Evolutionary conservation across 352 stramenopile species (phyloP), one percentile per base, ranked within the genome.

Genomic region (Phytophthora podocarpi): DNA sequence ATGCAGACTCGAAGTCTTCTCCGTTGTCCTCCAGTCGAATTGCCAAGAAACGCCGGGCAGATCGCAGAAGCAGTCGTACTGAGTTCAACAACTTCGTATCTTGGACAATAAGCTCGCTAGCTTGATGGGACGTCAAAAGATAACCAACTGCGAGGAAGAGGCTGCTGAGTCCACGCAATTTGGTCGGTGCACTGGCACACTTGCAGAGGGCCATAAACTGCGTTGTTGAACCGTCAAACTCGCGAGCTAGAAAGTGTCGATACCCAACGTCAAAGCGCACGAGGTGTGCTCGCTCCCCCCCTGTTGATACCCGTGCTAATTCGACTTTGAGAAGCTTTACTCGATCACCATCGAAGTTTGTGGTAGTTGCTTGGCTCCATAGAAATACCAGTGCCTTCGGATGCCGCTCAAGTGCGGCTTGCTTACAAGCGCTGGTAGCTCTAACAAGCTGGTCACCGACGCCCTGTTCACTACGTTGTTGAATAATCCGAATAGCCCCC

Each of bases 141-240:
- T 80, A 74, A 15, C 42, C 58, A 16, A 60, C 62, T 2, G 72
- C 74, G 37, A 80, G 24, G 30, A 84, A 84, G 15, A 81, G 42
- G 28, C 74, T 78, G 21, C 65, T 66, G 15, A 84, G 59, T 15
- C 74, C 72, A 24, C 74, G 72, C 16, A 81, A 43, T 34, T 76
- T 80, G 20, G 45, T 32, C 6, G 72, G 72, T 4, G 74, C 74
- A 15, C 50, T 79, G 12, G 55, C 12, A 24, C 65, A 79, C 34
- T 69, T 77, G 58, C 68, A 79, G 37, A 83, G 66, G 1, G 41
- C 20, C 45, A 57, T 74, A 16, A 83, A 81, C 18, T 78, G 58
- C 13, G 52, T 27, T n/a, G 55, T 59, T 28, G 74, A 39, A 6
- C 39, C n/a, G 15, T 59, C 65, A 43, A 79, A 77, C 5, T 70